A percentile compares a stretch with the other conserved stretches of the same genome.
Conservation (phyloP, 2,329 filamentous ascomycete genomes). For the Aspergillus intermedius region DNA sequence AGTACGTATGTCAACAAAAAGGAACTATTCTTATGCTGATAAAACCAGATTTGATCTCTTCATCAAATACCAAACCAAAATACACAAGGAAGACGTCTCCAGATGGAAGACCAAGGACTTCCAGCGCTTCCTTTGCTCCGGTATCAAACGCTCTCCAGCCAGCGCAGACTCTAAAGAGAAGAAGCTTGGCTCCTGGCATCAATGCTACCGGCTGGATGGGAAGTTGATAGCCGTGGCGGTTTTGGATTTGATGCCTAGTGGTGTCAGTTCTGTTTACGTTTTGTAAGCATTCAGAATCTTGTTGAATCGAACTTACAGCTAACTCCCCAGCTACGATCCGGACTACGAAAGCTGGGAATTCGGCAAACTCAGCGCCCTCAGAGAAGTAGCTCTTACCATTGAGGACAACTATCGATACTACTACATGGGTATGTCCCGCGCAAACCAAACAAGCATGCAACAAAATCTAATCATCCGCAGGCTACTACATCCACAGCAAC, state of each 20-base stretch:
- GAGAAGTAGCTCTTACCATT: slow-evolving; percentile 51
- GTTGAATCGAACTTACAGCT: slow-evolving; percentile 1
- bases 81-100: slow-evolving; percentile 41
- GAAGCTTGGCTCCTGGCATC: slow-evolving; percentile 45
- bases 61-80: slow-evolving; percentile 40
- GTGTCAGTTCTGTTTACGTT: slow-evolving; percentile 46
- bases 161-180: slow-evolving; percentile 32
- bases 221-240: slow-evolving; percentile 44
- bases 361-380: slow-evolving; percentile 56
- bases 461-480: slow-evolving; percentile 17
- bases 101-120: slow-evolving; percentile 41
- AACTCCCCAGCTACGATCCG: slow-evolving; percentile 47
- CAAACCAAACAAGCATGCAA: neutral
- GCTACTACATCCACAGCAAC: slow-evolving; percentile 57
- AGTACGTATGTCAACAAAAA: slow-evolving; percentile 23
- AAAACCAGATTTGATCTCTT: slow-evolving; percentile 39
- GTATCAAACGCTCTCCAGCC: slow-evolving; percentile 35
- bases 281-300: slow-evolving; percentile 32
- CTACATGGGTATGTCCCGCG: slow-evolving; percentile 50
- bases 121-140: slow-evolving; percentile 43
- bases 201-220: slow-evolving; percentile 46
- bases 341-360: slow-evolving; percentile 56
- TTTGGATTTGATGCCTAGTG: slow-evolving; percentile 41
- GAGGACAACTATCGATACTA: slow-evolving; percentile 55
- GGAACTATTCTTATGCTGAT: neutral